A percentile compares a stretch with the other conserved stretches of the same genome.
Conservation (phyloP, 345 rosid species). For the Aquilaria yunnanensis region DNA sequence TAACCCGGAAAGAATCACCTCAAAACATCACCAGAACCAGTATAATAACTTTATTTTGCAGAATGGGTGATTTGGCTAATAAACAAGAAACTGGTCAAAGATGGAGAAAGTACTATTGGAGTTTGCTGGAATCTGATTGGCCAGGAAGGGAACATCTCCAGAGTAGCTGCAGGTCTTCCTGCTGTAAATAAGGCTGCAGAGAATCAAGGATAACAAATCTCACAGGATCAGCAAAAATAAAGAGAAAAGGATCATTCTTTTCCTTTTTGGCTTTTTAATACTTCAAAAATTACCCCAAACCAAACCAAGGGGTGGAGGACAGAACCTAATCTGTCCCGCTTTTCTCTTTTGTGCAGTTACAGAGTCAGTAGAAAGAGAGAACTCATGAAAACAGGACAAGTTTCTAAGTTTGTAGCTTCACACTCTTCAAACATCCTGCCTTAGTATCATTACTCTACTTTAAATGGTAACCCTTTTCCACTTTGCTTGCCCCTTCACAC, state of each 20-base stretch:
- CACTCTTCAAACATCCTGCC: constrained; percentile 53
- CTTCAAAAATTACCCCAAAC: constrained; percentile 11
- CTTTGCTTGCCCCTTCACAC: constrained; percentile 6
- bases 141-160: constrained; percentile 99
- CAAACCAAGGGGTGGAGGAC: constrained; percentile 8
- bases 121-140: constrained; percentile 96
- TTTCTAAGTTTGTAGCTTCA: constrained; percentile 58
- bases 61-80: neutral
- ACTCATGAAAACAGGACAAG: constrained; percentile 28
- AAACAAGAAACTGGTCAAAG: constrained; percentile 50
- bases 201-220: constrained; percentile 31
- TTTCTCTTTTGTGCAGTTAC: constrained; percentile 27
- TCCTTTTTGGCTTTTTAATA: neutral
- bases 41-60: neutral
- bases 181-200: constrained; percentile 72
- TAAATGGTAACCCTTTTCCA: constrained; percentile 39
- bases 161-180: constrained; percentile 89
- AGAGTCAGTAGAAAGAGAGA: constrained; percentile 29
- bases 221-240: constrained; percentile 15
- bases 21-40: constrained; percentile 6
- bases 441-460: constrained; percentile 52
- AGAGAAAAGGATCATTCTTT: neutral
- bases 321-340: constrained; percentile 20
- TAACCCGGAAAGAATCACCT: constrained; percentile 6
- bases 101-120: constrained; percentile 57